Percentiles rank a stretch among this genome's conserved stretches.
Conservation (phyloP, 2,329 filamentous ascomycete genomes). For the Huntiella decipiens region DNA sequence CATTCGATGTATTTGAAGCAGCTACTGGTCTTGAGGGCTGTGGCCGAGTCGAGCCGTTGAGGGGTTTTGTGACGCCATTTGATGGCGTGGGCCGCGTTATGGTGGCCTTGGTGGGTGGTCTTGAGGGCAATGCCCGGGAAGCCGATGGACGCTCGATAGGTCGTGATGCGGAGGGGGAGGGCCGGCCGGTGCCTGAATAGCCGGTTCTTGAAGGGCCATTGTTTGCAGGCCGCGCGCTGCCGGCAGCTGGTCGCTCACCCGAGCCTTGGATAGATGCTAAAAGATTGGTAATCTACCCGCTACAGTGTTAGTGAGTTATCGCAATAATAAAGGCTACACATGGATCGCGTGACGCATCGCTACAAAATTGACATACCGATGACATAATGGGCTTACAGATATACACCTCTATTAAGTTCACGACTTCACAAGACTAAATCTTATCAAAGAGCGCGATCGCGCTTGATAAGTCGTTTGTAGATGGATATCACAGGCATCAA, state of each 20-base stretch:
- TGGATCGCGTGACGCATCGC: no score
- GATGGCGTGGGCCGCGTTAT: conserved; percentile 7
- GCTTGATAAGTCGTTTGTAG: not conserved
- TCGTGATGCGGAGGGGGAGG: conserved; percentile 6
- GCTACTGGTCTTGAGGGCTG: not conserved
- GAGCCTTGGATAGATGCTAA: conserved; percentile 7
- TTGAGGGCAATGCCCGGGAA: conserved; percentile 15
- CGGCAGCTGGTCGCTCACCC: not conserved
- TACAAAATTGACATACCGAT: no score
- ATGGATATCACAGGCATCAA: no score
- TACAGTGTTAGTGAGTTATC: conserved; percentile 2
- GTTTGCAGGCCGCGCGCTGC: not conserved
- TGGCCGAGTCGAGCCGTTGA: not conserved
- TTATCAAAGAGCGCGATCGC: not conserved
- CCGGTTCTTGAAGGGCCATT: not conserved
- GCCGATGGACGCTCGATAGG: conserved; percentile 16
- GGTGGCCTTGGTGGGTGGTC: conserved; percentile 12
- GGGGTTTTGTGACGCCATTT: conserved; percentile 7
- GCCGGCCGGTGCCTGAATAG: not conserved
- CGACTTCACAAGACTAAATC: no score
- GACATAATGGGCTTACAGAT: no score
- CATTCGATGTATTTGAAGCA: not conserved
- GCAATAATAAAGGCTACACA: not conserved
- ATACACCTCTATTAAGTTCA: no score
- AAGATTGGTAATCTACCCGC: conserved; percentile 9